Percentiles rank a stretch among this genome's conserved stretches.
Evolutionary conservation across 1,284 basidiomycete genomes (phyloP).

Genomic region (Ceratobasidium theobromae): DNA sequence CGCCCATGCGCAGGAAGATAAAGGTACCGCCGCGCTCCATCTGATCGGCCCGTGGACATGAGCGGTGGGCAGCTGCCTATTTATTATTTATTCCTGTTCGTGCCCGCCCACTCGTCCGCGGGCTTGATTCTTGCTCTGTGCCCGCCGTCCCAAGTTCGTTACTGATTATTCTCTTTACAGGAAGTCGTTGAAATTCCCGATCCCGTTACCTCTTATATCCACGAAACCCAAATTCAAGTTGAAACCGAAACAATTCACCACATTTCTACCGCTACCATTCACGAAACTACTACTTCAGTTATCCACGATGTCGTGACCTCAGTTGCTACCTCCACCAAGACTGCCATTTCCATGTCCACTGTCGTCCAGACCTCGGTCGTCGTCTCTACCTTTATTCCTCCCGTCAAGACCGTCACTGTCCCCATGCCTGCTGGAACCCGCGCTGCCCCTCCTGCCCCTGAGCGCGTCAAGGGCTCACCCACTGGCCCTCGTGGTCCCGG

Average conservation of each 20-base stretch:
- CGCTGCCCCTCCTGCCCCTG: conserved; percentile 69
- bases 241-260: conserved; percentile 40
- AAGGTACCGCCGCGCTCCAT: conserved; percentile 48
- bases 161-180: conserved; percentile 14
- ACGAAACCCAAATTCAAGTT: conserved; percentile 14
- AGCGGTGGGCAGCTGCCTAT: conserved; percentile 41
- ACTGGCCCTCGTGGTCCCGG: conserved; percentile 53
- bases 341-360: conserved; percentile 48
- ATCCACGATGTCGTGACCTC: conserved; percentile 54
- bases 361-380: conserved; percentile 63
- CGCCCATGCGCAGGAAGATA: conserved; percentile 46
- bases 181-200: conserved; percentile 8
- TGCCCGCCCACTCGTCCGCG: conserved; percentile 28
- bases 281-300: conserved; percentile 36
- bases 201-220: conserved; percentile 26
- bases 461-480: conserved; percentile 39
- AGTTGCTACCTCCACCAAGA: conserved; percentile 58
- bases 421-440: conserved; percentile 77
- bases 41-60: conserved; percentile 36
- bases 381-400: conserved; percentile 60
- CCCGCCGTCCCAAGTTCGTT: neutral
- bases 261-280: conserved; percentile 39
- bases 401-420: conserved; percentile 56
- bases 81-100: conserved; percentile 33
- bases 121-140: conserved; percentile 19